Conservation (phyloP, 805 yeast genomes). For the Candida adriatica region DNA sequence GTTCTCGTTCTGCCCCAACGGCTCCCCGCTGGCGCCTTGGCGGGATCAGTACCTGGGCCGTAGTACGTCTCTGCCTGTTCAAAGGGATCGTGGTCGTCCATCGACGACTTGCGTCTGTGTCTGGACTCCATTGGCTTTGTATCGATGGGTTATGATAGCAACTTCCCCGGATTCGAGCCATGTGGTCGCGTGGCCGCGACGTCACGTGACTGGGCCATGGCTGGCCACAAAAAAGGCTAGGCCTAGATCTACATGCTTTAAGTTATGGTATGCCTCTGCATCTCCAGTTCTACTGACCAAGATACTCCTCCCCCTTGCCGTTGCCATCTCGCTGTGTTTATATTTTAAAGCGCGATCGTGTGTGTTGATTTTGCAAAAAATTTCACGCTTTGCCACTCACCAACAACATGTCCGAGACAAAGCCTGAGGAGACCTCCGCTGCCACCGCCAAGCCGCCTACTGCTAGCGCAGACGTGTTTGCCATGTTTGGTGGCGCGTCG, state of each 20-base stretch:
- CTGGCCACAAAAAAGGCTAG: too few relatives aligned
- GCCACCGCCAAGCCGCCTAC: slow-evolving; percentile 56
- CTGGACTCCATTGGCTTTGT: neutral
- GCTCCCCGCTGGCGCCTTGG: slow-evolving; percentile 33
- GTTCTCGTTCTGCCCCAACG: slow-evolving; percentile 50
- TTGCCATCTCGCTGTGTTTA: too few relatives aligned
- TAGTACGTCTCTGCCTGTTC: slow-evolving; percentile 66
- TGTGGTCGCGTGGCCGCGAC: too few relatives aligned
- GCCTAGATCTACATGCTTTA: too few relatives aligned
- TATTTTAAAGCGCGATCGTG: too few relatives aligned
- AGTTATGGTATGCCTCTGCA: too few relatives aligned
- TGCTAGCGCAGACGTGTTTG: slow-evolving; percentile 72
- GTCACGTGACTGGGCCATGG: too few relatives aligned
- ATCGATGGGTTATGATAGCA: too few relatives aligned
- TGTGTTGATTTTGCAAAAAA: too few relatives aligned
- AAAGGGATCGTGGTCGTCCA: slow-evolving; percentile 43
- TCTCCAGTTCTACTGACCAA: too few relatives aligned
- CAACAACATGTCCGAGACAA: slow-evolving; percentile 21
- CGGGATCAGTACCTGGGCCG: slow-evolving; percentile 55
- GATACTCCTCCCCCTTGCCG: too few relatives aligned
- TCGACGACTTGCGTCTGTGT: slow-evolving; percentile 19
- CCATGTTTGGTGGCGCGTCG: slow-evolving; percentile 93
- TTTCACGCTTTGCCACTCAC: slow-evolving; percentile 1
- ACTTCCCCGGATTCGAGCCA: too few relatives aligned
- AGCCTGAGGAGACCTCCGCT: slow-evolving; percentile 18